A percentile compares a stretch with the other conserved stretches of the same genome.
Evolutionary conservation across 2,329 filamentous ascomycete genomes (phyloP).

Genomic region (Penicillium freii): DNA sequence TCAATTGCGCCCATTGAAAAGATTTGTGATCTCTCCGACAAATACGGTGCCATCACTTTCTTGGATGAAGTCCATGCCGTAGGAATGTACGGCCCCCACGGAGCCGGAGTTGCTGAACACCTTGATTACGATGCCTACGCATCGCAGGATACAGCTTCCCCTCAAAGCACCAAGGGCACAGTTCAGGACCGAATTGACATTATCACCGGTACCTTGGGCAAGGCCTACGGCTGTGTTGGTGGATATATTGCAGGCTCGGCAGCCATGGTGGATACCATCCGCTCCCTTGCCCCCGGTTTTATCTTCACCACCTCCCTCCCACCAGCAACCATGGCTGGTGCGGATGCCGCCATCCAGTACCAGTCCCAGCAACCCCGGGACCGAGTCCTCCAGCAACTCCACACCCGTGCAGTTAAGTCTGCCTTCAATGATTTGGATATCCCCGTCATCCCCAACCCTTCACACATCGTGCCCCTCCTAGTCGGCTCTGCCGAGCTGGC

Average conservation of each 20-base stretch:
- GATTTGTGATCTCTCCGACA: conserved; percentile 94
- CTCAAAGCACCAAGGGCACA: conserved; percentile 60
- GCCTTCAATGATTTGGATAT: conserved; percentile 76
- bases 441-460: conserved; percentile 95
- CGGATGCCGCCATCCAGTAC: conserved; percentile 87
- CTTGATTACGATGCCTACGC: conserved; percentile 87
- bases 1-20: conserved; percentile 93
- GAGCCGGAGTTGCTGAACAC: conserved; percentile 95
- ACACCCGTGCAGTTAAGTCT: conserved; percentile 92
- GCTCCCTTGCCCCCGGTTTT: conserved; percentile 92
- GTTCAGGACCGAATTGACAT: conserved; percentile 97
- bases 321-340: conserved; percentile 94
- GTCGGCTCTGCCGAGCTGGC: conserved; percentile 93
- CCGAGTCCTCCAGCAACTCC: conserved; percentile 87
- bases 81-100: conserved; percentile 96
- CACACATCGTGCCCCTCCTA: conserved; percentile 90
- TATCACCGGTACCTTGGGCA: conserved; percentile 94
- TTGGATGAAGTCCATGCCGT: conserved; percentile 98
- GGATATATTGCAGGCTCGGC: conserved; percentile 92
- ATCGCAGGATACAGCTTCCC: conserved; percentile 60
- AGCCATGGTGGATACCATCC: conserved; percentile 85
- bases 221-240: conserved; percentile 96
- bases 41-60: conserved; percentile 97
- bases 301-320: conserved; percentile 98
- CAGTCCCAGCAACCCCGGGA: conserved; percentile 83